A percentile compares a stretch with the other conserved stretches of the same genome.
Evolutionary conservation across 1,284 basidiomycete species (phyloP).

Genomic region (Ustanciosporium gigantosporum): DNA sequence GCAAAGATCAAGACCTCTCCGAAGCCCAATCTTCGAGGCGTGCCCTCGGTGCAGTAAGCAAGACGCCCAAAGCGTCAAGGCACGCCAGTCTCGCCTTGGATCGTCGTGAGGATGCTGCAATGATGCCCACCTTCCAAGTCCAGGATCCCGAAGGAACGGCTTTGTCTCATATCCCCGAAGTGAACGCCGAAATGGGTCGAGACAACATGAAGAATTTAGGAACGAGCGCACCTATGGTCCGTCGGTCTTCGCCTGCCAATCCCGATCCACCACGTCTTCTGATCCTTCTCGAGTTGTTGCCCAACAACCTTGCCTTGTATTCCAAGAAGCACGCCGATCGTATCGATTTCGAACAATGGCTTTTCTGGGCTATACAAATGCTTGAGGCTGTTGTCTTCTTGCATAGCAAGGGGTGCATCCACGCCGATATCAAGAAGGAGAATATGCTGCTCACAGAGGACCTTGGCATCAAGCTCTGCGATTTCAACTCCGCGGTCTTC

Average conservation of each 20-base stretch:
- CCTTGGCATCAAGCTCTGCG: conserved; percentile 53
- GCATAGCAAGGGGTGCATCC: conserved; percentile 51
- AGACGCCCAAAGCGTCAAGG: neutral
- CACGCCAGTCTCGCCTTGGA: neutral
- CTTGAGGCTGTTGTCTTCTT: conserved; percentile 45
- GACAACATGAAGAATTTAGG: neutral
- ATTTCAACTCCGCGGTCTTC: conserved; percentile 59
- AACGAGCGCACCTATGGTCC: neutral
- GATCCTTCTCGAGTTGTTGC: conserved; percentile 56
- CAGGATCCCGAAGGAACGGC: conserved; percentile 16
- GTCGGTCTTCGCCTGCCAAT: neutral
- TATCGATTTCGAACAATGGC: conserved; percentile 49
- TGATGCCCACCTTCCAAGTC: conserved; percentile 15
- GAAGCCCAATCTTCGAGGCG: conserved; percentile 16
- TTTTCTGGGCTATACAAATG: conserved; percentile 51
- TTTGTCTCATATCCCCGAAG: neutral
- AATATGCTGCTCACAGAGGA: conserved; percentile 55
- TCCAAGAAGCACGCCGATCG: conserved; percentile 21
- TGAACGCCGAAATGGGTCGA: neutral
- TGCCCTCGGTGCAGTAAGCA: conserved; percentile 2
- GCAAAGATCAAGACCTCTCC: conserved; percentile 14
- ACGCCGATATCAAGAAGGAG: conserved; percentile 59
- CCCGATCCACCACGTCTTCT: conserved; percentile 50
- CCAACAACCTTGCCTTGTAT: conserved; percentile 44
- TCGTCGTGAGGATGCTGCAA: neutral